These are phyloP conservation scores for Hordeum vulgare DNA, from an alignment of 176 grass and related monocot genomes.

Conservation along the genomic window MorexV3_pseudomolecules_assembly NC_058522.1:494478557-494479056, in stretches of 20 bases:
- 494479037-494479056: neutral
- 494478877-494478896: neutral
- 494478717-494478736: neutral
- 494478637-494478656: neutral
- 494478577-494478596: no score
- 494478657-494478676: neutral
- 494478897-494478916: neutral
- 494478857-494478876: neutral
- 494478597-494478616: neutral
- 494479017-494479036: neutral
- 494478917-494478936: neutral
- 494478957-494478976: neutral
- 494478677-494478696: neutral
- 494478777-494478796: neutral
- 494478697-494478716: neutral
- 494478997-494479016: neutral
- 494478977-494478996: neutral
- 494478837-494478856: neutral
- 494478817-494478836: neutral
- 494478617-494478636: neutral
- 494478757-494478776: neutral
- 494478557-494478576: neutral
- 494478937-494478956: neutral
- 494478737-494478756: neutral
- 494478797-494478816: neutral